Evolutionary conservation across 2,329 filamentous ascomycete genomes (phyloP), one percentile per base, ranked within the genome.

Genomic region (Exophiala mesophila): DNA sequence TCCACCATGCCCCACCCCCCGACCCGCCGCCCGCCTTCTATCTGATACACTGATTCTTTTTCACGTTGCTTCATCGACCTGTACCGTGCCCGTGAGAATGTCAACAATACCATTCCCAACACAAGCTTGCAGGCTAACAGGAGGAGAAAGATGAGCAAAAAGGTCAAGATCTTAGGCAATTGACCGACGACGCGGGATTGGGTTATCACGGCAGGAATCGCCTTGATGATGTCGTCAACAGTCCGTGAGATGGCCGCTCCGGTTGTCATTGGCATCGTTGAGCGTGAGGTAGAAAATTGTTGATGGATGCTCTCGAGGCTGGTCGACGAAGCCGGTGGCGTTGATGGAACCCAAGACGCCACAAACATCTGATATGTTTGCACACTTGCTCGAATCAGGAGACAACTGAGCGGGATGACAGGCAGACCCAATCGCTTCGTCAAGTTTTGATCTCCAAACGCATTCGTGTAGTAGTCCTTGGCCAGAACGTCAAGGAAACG

Each of bases 321-420:
- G 3, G 67, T 59, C 5, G 55, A 53, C 24, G 59, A 57, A 7
- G 54, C 54, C 3, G 65, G 31, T 18, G 49, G 36, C 12, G 49
- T 45, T 20, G 56, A 64, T 0, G 88, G 84, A 23, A 96, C 74
- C 57, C 94, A 83, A 0, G 87, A 89, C 3, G 89, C 86, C 10
- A 97, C 76, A 59, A 97, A 94, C 90, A 97, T 97, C 66, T 96
- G 85, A 64, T 97, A 98, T 5, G 90, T 96, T 62, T 98, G 92
- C 31, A 97, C 77, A 1, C 87, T 89, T 34, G 94, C 88, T 31
- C 94, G 82, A 62, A 98, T 92, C 65, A 98, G 96, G 35, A 98
- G 66, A 55, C 89, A 97, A 1, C 89, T 90, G 0, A 98, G 73
- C 0, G 92, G 92, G 34, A 98, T 85, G 20, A 97, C 83, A 0